These are phyloP conservation scores for Suaeda aralocaspica DNA, from an alignment of 148 eudicot species.

Conservation along the genomic window DNA sequence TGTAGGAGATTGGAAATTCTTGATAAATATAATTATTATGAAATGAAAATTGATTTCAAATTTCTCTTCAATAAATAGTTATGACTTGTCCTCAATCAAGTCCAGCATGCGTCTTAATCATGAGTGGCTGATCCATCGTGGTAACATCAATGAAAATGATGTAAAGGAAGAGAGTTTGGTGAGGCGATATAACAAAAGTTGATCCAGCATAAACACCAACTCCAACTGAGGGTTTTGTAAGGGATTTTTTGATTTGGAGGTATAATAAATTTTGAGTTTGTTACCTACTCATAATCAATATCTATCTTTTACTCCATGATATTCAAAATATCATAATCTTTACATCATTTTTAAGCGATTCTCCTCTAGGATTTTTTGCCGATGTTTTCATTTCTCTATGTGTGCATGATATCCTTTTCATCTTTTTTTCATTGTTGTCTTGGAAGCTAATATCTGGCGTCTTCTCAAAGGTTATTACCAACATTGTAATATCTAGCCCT, in stretches of 20 bases:
- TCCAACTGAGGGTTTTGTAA: not conserved
- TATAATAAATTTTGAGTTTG: conserved; percentile 23
- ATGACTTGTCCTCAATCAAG: conserved; percentile 43
- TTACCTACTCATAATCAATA: conserved; percentile 21
- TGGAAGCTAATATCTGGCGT: conserved; percentile 12
- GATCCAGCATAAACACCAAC: conserved; percentile 71
- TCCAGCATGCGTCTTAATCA: conserved; percentile 59
- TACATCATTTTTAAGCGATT: conserved; percentile 32
- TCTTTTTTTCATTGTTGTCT: conserved; percentile 10
- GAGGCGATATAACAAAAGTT: conserved; percentile 63
- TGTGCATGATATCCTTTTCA: conserved; percentile 24
- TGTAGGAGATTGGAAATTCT: no score
- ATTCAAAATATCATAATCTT: conserved; percentile 5
- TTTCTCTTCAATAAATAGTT: no score
- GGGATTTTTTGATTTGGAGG: conserved; percentile 8
- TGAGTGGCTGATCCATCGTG: conserved; percentile 53
- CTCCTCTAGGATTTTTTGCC: conserved; percentile 29
- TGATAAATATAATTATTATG: no score
- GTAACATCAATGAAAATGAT: conserved; percentile 39
- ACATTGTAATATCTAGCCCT: conserved; percentile 14
- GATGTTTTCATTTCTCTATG: conserved; percentile 24
- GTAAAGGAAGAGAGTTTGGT: conserved; percentile 61
- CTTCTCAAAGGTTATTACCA: conserved; percentile 17
- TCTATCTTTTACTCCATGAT: conserved; percentile 21
- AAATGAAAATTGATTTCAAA: no score